Evolutionary conservation across 2,329 filamentous ascomycete species (phyloP).

Genomic region (Furcasterigmium furcatum): DNA sequence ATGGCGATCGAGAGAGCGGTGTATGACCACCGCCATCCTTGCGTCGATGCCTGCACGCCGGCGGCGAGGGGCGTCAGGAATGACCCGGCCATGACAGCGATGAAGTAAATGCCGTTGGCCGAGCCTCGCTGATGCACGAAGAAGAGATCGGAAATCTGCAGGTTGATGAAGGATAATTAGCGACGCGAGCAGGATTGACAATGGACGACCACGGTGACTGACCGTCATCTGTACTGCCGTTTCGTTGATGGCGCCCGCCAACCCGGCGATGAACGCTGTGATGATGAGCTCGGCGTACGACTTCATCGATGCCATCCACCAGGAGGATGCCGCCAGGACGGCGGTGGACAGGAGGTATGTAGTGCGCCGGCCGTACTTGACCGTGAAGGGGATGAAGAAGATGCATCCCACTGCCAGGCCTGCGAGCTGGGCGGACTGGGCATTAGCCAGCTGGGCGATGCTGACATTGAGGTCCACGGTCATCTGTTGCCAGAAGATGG

Average conservation of each 20-base stretch:
- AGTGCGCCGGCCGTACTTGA: conserved; percentile 28
- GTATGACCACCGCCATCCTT: conserved; percentile 27
- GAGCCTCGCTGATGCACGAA: conserved; percentile 24
- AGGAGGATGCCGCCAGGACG: conserved; percentile 9
- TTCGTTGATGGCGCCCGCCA: conserved; percentile 34
- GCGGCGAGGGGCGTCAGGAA: conserved; percentile 21
- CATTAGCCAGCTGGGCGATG: conserved; percentile 18
- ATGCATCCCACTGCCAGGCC: conserved; percentile 28
- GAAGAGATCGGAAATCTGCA: conserved; percentile 23
- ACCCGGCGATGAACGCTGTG: conserved; percentile 20
- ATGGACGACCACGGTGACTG: conserved; percentile 1
- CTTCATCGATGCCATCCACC: conserved; percentile 9
- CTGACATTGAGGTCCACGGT: conserved; percentile 21
- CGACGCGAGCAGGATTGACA: neutral
- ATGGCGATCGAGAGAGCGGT: conserved; percentile 17
- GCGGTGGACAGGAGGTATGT: conserved; percentile 20
- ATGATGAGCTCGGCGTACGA: conserved; percentile 8
- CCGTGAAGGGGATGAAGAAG: conserved; percentile 27
- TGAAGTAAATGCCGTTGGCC: conserved; percentile 27
- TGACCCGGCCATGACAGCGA: conserved; percentile 21
- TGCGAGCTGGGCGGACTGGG: conserved; percentile 21
- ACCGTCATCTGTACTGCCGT: conserved; percentile 31
- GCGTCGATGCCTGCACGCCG: conserved; percentile 17
- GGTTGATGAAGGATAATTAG: neutral
- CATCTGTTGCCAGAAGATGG: conserved; percentile 29